Conservation (phyloP, 2,329 filamentous ascomycete species). For the Lasiodiplodia hormozganensis region DNA sequence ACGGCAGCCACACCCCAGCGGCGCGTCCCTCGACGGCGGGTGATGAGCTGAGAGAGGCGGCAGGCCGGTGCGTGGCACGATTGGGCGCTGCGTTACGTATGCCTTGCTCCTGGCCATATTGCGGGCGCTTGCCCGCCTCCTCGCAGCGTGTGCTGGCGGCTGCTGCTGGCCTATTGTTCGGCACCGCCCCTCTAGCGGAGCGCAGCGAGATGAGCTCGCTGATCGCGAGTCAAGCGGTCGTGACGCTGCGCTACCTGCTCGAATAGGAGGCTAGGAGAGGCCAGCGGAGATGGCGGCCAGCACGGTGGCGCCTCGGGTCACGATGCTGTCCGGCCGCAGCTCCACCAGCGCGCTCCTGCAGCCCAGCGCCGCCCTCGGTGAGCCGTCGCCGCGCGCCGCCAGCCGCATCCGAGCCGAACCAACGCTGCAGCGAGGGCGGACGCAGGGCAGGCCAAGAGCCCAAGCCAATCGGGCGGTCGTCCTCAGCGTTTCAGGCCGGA, state of each 20-base stretch:
- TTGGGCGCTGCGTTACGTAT: slow-evolving; percentile 20
- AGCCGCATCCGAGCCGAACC: slow-evolving; percentile 1
- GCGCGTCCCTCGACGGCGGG: neutral
- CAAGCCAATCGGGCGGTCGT: slow-evolving; percentile 23
- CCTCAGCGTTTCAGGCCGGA: slow-evolving; percentile 24
- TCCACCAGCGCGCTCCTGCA: neutral
- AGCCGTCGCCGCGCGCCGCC: neutral
- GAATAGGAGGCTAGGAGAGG: slow-evolving; percentile 23
- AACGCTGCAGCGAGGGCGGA: slow-evolving; percentile 2
- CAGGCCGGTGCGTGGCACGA: slow-evolving; percentile 9
- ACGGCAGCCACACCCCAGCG: slow-evolving; percentile 17
- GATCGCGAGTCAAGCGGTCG: slow-evolving; percentile 19
- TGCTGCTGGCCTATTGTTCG: neutral
- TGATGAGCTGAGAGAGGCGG: neutral
- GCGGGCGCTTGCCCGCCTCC: slow-evolving; percentile 14
- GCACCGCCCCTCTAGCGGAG: neutral
- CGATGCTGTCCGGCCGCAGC: slow-evolving; percentile 15
- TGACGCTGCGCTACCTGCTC: neutral
- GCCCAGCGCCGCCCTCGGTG: neutral
- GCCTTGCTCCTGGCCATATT: slow-evolving; percentile 24
- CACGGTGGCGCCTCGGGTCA: neutral
- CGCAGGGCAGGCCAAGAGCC: slow-evolving; percentile 20
- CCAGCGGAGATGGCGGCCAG: slow-evolving; percentile 3
- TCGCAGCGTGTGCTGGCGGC: slow-evolving; percentile 6
- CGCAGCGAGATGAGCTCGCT: slow-evolving; percentile 22